Percentiles rank a stretch among this genome's conserved stretches.
phyloP scores from a whole-genome alignment of 176 grass and related monocot genomes.

The Elaeis guineensis region DNA sequence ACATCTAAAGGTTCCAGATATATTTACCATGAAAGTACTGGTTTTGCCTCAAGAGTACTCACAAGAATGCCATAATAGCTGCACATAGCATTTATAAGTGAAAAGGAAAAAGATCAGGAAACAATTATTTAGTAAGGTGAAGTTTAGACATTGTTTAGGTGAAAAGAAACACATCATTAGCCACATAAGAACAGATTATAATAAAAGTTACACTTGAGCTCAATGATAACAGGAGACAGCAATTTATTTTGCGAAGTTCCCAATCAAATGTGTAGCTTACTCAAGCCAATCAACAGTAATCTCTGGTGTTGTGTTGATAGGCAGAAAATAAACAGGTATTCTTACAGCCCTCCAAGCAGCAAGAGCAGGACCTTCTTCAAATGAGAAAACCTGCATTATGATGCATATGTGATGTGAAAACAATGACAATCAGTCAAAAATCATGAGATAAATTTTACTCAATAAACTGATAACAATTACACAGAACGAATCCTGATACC shows the following conservation, averaged over 20 bases:
- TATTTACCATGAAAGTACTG: constrained; percentile 67
- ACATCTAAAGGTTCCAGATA: background rate
- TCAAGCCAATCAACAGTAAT: constrained; percentile 72
- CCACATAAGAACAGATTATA: too few species aligned
- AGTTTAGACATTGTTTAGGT: constrained; percentile 19
- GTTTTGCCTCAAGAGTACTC: constrained; percentile 79
- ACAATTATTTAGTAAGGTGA: constrained; percentile 39
- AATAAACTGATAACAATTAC: too few species aligned
- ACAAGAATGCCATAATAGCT: constrained; percentile 90
- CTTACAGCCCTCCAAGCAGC: constrained; percentile 57
- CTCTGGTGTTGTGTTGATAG: constrained; percentile 18
- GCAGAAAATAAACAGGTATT: constrained; percentile 44
- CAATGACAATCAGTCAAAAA: too few species aligned
- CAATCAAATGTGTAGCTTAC: constrained; percentile 52
- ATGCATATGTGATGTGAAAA: background rate
- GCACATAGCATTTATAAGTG: constrained; percentile 47
- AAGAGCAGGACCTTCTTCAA: constrained; percentile 58
- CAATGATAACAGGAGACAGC: too few species aligned
- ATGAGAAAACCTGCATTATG: constrained; percentile 66
- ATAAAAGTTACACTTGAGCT: too few species aligned
- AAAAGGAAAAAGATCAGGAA: constrained; percentile 64
- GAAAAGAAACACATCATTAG: background rate
- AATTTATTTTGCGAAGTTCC: too few species aligned
- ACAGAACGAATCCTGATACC: too few species aligned
- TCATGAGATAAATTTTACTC: too few species aligned